Percentiles rank a stretch among this genome's conserved stretches.
These are phyloP conservation scores for Penicillium sp. DNA, from an alignment of 2,329 filamentous ascomycete species.

Conservation along the genomic window DNA sequence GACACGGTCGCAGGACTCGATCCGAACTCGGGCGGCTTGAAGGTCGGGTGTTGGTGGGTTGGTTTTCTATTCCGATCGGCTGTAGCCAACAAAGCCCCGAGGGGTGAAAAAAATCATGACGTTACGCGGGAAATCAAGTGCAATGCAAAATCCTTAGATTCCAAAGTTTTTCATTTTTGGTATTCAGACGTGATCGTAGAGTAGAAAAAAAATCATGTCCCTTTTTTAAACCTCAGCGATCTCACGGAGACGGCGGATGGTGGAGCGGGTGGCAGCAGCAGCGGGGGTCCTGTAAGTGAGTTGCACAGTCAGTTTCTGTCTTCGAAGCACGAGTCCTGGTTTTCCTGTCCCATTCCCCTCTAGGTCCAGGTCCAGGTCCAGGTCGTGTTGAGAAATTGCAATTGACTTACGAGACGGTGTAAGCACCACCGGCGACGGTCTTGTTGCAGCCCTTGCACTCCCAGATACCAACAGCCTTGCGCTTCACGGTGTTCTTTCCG, in stretches of 20 bases:
- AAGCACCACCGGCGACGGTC: slow-evolving; percentile 89
- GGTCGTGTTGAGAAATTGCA: not conserved
- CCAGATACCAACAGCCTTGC: slow-evolving; percentile 92
- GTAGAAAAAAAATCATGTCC: slow-evolving; percentile 36
- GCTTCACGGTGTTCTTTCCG: slow-evolving; percentile 93
- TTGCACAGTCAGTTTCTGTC: slow-evolving; percentile 1
- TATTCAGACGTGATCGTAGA: slow-evolving; percentile 37
- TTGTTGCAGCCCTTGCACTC: slow-evolving; percentile 95
- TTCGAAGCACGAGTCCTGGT: not conserved
- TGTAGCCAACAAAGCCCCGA: not conserved
- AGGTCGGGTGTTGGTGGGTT: not conserved
- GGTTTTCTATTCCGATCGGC: not conserved
- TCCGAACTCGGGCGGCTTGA: not conserved
- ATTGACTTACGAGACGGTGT: slow-evolving; percentile 86
- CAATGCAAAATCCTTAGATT: slow-evolving; percentile 23
- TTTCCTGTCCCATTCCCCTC: not conserved
- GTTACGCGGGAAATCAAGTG: not conserved
- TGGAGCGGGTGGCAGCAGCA: slow-evolving; percentile 91
- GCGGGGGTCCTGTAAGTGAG: slow-evolving; percentile 70
- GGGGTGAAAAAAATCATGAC: not conserved
- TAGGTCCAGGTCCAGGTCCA: not conserved
- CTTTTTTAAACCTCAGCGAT: slow-evolving; percentile 76
- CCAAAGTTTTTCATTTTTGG: slow-evolving; percentile 39
- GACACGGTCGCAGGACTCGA: not conserved
- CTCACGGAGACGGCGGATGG: slow-evolving; percentile 94